Base-by-base conservation (phyloP, 192 early-diverging fungal genomes). In the Jimgerdemannia flammicorona region DNA sequence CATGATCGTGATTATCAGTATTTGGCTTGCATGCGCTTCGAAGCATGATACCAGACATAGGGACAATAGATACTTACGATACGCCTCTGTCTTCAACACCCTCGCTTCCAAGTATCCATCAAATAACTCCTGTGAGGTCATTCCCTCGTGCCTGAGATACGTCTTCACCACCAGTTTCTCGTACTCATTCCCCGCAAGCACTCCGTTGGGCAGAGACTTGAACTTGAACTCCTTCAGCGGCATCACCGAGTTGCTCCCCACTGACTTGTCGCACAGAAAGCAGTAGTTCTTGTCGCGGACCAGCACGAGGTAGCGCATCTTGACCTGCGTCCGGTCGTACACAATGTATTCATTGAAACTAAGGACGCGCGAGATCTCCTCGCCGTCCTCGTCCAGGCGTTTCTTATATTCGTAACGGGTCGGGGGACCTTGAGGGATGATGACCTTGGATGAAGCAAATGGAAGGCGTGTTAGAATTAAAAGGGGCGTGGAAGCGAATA, bases 341-440 rank as follows among this genome's bases (percentile, higher is more conserved):
- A 94, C 93, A 77, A 94, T 92, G 77, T 85, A 95, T 73, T 95
- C 94, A 80, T 93, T 92, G 70, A 94, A 90, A 14, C 85, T 70
- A 29, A 95, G 78, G 8, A 64, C 72, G n/a, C 59, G 9, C 14
- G 29, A 8, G 54, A 63, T 7, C 11, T 0, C 3, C 17, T 40
- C 49, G 49, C 49, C 49, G 0, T 0, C 6, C 49, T 14, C 49
- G 14, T 59, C 14, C 14, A 10, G 49, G 6, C 49, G 6, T 6
- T 14, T 6, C 43, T 74, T 49, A 54, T 78, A 81, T 17, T 87
- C 91, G 44, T 77, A 88, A 20, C 85, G 87, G 3, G 92, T 84
- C 7, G 77, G 65, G 42, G 89, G 78, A 14, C 87, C 85, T 20
- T 89, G 74, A 6, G 86, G 83, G 20, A 85, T 79, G 18, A 66